phyloP scores from a whole-genome alignment of 805 yeast species.

The Cephaloascus albidus region DNA sequence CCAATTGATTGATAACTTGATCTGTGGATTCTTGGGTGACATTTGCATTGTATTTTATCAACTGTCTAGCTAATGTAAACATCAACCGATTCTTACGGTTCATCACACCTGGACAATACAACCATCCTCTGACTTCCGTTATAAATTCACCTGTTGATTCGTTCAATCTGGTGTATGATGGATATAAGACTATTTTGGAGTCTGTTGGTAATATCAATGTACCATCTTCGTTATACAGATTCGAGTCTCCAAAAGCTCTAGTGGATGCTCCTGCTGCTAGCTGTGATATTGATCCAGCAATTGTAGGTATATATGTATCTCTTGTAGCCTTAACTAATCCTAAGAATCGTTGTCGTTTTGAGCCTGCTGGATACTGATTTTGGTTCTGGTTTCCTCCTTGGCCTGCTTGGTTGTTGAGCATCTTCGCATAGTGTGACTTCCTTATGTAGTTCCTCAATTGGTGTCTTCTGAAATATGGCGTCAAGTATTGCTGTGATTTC shows the following conservation, averaged over 20 bases:
- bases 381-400: too few relatives aligned
- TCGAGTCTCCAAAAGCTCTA: conserved; percentile 14
- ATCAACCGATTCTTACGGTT: conserved; percentile 64
- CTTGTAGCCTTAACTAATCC: conserved; percentile 47
- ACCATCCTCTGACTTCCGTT: conserved; percentile 65
- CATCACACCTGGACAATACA: conserved; percentile 61
- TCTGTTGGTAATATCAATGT: conserved; percentile 38
- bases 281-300: conserved; percentile 38
- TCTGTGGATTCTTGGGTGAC: conserved; percentile 1
- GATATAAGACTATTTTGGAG: conserved; percentile 52
- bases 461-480: too few relatives aligned
- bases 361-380: too few relatives aligned
- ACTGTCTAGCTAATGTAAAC: conserved; percentile 58
- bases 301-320: conserved; percentile 46
- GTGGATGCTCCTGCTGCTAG: conserved; percentile 35
- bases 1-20: conserved; percentile 16
- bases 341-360: conserved; percentile 34
- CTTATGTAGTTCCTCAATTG: too few relatives aligned
- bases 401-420: too few relatives aligned
- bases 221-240: conserved; percentile 18
- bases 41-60: conserved; percentile 32
- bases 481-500: too few relatives aligned
- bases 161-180: conserved; percentile 37
- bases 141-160: conserved; percentile 27
- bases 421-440: too few relatives aligned